These are phyloP conservation scores for Diplodia corticola DNA, from an alignment of 2,329 filamentous ascomycete species.

Conservation along the genomic window DNA sequence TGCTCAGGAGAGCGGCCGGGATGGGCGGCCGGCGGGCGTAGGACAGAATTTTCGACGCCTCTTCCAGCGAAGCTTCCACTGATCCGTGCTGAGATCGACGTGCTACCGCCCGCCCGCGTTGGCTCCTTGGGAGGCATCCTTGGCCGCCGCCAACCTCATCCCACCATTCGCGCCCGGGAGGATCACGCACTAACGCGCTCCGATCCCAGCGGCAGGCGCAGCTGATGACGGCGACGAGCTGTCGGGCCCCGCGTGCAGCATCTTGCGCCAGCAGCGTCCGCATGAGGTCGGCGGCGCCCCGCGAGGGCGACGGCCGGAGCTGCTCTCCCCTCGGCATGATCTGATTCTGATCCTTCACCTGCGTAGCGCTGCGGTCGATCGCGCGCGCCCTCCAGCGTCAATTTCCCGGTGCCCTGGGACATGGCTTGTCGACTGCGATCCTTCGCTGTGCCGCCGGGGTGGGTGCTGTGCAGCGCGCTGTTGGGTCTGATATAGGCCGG, in stretches of 20 bases:
- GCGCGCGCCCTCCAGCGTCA: slow-evolving; percentile 12
- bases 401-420: slow-evolving; percentile 16
- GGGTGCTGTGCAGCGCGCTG: neutral
- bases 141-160: slow-evolving; percentile 19
- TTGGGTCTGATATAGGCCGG: slow-evolving; percentile 10
- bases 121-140: slow-evolving; percentile 18
- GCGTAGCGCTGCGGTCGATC: slow-evolving; percentile 14
- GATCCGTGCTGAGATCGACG: slow-evolving; percentile 21
- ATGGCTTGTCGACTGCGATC: slow-evolving; percentile 16
- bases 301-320: neutral
- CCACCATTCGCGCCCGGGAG: slow-evolving; percentile 20
- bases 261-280: slow-evolving; percentile 7
- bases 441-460: slow-evolving; percentile 14
- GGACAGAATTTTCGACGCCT: slow-evolving; percentile 15
- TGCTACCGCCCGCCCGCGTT: slow-evolving; percentile 18
- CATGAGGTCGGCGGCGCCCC: slow-evolving; percentile 17
- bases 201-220: slow-evolving; percentile 16
- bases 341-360: slow-evolving; percentile 17
- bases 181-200: slow-evolving; percentile 20
- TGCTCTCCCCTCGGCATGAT: slow-evolving; percentile 6
- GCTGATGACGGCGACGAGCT: slow-evolving; percentile 18
- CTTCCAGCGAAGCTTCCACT: slow-evolving; percentile 12
- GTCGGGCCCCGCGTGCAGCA: slow-evolving; percentile 18
- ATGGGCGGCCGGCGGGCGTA: neutral
- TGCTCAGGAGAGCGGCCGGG: neutral